phyloP scores from a whole-genome alignment of 2,329 filamentous ascomycete species.

The Grosmannia serpens region DNA sequence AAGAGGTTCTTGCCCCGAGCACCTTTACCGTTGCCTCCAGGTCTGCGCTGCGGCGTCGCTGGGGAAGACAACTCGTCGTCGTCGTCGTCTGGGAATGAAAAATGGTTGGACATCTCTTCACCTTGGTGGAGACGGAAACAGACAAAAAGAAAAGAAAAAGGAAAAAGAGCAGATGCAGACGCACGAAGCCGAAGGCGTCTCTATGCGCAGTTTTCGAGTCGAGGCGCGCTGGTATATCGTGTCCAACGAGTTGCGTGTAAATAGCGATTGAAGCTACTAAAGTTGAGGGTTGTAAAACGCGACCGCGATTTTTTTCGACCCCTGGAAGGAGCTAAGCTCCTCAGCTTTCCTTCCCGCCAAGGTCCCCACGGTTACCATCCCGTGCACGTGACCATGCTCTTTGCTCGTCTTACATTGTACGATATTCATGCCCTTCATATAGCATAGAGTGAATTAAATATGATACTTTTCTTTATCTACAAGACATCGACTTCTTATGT shows the following conservation, averaged over 20 bases:
- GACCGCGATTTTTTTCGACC: constrained; percentile 1
- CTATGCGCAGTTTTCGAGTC: not conserved
- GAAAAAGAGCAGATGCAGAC: not conserved
- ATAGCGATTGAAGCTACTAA: not conserved
- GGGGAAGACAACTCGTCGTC: constrained; percentile 9
- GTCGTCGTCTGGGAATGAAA: constrained; percentile 12
- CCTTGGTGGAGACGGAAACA: not conserved
- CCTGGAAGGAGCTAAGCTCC: not conserved
- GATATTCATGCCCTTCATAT: not conserved
- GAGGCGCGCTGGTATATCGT: too few species aligned
- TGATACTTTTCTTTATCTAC: constrained; percentile 2
- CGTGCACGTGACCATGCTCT: not conserved
- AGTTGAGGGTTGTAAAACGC: not conserved
- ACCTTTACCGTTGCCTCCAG: not conserved
- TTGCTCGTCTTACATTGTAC: not conserved
- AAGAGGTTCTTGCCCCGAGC: constrained; percentile 19
- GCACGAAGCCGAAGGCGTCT: not conserved
- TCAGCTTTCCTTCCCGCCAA: not conserved
- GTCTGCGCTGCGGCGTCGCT: constrained; percentile 7
- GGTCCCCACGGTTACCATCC: not conserved
- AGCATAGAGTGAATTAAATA: not conserved
- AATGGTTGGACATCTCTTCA: constrained; percentile 11
- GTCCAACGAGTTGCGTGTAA: not conserved
- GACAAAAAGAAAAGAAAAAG: not conserved
- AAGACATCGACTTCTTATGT: not conserved